These are phyloP conservation scores for Chenopodium berlandieri DNA, from an alignment of 148 eudicot genomes.

Conservation along the genomic window DNA sequence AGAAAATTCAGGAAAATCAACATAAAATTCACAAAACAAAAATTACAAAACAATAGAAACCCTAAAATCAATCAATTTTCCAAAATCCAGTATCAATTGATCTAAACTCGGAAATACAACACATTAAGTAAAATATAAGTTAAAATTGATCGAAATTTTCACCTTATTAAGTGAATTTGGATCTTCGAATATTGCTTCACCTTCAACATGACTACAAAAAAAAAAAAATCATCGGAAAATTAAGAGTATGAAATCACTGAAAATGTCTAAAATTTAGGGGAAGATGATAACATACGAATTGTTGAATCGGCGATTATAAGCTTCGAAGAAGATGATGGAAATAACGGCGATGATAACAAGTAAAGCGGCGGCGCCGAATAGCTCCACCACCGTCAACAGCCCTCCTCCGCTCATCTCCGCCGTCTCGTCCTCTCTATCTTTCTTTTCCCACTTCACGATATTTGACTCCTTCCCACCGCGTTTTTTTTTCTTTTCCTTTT, in stretches of 20 bases:
- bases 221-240: not conserved
- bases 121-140: not conserved
- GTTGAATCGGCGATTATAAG: slow-evolving; percentile 60
- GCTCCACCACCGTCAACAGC: slow-evolving; percentile 40
- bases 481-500: not conserved
- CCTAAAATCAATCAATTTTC: slow-evolving; percentile 22
- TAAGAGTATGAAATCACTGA: not conserved
- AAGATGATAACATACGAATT: slow-evolving; percentile 41
- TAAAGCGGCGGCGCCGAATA: slow-evolving; percentile 37
- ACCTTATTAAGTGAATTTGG: slow-evolving; percentile 85
- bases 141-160: not conserved
- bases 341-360: slow-evolving; percentile 37
- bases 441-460: not conserved
- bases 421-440: not conserved
- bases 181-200: slow-evolving; percentile 68
- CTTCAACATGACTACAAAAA: slow-evolving; percentile 60
- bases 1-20: not conserved
- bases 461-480: not conserved
- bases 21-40: not conserved
- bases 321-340: slow-evolving; percentile 54
- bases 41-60: not conserved
- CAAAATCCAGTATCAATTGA: not conserved
- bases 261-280: not conserved
- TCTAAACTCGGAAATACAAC: not conserved
- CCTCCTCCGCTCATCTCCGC: slow-evolving; percentile 43